phyloP scores from a whole-genome alignment of 768 basidiomycete genomes.

The Inosperma sp. region DNA sequence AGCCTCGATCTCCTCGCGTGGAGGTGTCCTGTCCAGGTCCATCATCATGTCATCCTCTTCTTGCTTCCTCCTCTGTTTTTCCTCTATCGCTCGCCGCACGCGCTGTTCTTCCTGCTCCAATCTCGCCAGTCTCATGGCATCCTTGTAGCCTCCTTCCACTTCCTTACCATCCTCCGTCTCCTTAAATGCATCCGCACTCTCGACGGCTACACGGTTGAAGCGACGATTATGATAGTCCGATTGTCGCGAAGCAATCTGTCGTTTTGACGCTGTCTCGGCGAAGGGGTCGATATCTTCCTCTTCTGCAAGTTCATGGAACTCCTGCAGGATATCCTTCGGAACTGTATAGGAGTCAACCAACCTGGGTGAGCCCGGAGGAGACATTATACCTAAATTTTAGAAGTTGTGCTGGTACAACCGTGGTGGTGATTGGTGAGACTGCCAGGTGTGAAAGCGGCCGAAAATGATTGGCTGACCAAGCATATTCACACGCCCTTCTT shows the following conservation, averaged over 20 bases:
- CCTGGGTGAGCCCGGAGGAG: constrained; percentile 58
- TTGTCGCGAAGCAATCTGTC: constrained; percentile 91
- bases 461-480: constrained; percentile 14
- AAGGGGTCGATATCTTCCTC: constrained; percentile 91
- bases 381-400: constrained; percentile 44
- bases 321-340: constrained; percentile 89
- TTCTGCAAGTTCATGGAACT: constrained; percentile 91
- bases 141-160: constrained; percentile 87
- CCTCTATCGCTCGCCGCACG: constrained; percentile 80
- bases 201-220: constrained; percentile 78
- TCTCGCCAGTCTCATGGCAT: constrained; percentile 87
- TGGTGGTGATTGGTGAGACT: constrained; percentile 11
- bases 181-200: constrained; percentile 75
- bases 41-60: constrained; percentile 73
- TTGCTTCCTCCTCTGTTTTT: constrained; percentile 75
- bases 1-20: constrained; percentile 70
- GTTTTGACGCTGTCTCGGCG: constrained; percentile 87
- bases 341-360: constrained; percentile 89
- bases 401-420: constrained; percentile 10
- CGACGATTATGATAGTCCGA: constrained; percentile 93
- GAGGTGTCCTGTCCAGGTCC: constrained; percentile 91
- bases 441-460: constrained; percentile 21
- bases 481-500: constrained; percentile 31
- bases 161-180: constrained; percentile 62
- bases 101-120: constrained; percentile 91